Percentiles rank a stretch among this genome's conserved stretches.
Conservation (phyloP, 257 asterid genomes). For the Solanum tacnaense region DNA sequence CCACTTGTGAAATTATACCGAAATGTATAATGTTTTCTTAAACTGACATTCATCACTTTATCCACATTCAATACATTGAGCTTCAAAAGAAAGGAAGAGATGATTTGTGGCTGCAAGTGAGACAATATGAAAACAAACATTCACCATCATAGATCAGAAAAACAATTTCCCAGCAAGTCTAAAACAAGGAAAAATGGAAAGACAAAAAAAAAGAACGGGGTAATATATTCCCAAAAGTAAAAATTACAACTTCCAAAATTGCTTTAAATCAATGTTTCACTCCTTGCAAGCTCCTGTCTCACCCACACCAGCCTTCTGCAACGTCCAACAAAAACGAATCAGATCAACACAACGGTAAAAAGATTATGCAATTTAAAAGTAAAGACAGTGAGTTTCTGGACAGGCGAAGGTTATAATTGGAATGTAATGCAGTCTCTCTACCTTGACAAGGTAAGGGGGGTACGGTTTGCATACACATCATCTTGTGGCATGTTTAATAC, state of each 20-base stretch:
- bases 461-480: no score
- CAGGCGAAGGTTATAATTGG: neutral
- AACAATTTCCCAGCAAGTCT: neutral
- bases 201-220: neutral
- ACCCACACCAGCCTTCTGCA: no score
- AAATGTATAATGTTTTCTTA: no score
- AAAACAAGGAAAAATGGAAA: neutral
- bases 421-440: no score
- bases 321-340: no score
- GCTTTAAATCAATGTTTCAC: slow-evolving; percentile 3
- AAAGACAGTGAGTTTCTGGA: neutral
- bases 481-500: neutral
- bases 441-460: no score
- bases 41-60: no score
- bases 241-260: slow-evolving; percentile 7
- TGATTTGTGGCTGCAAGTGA: no score
- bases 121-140: neutral
- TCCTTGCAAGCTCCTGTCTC: slow-evolving; percentile 57
- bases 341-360: neutral
- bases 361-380: neutral
- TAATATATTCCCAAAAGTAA: neutral
- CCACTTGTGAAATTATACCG: no score
- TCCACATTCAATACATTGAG: no score
- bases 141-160: neutral
- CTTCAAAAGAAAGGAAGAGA: no score